Evolutionary conservation across 345 rosid species (phyloP).

Genomic region (Salix udensis): DNA sequence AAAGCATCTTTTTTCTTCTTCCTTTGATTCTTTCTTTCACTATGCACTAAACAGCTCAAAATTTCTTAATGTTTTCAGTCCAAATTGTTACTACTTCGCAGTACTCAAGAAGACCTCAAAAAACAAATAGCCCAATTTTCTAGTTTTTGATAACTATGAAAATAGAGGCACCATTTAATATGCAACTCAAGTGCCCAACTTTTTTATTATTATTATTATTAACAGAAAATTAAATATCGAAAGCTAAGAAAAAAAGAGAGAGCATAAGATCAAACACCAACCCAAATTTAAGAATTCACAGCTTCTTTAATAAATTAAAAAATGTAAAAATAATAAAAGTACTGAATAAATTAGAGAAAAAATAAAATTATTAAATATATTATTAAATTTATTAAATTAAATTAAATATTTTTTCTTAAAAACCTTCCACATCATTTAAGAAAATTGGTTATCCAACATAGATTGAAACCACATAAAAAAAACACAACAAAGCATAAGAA

Average conservation of each 20-base stretch:
- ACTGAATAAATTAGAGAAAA: too few species aligned
- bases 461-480: too few species aligned
- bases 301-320: too few species aligned
- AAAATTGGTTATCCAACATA: too few species aligned
- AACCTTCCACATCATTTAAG: too few species aligned
- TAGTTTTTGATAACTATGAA: background rate
- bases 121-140: background rate
- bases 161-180: background rate
- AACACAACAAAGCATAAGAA: too few species aligned
- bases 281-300: too few species aligned
- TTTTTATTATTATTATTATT: background rate
- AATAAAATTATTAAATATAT: too few species aligned
- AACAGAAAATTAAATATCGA: background rate
- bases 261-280: background rate
- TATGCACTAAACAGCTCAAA: background rate
- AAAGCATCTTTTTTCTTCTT: conserved; percentile 23
- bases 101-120: background rate
- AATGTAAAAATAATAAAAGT: too few species aligned
- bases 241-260: background rate
- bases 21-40: background rate
- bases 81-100: background rate
- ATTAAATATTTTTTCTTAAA: too few species aligned
- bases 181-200: background rate
- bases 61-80: background rate
- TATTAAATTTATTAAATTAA: too few species aligned